Base-by-base conservation (phyloP, 768 basidiomycete genomes). In the Boletus huronensis region DNA sequence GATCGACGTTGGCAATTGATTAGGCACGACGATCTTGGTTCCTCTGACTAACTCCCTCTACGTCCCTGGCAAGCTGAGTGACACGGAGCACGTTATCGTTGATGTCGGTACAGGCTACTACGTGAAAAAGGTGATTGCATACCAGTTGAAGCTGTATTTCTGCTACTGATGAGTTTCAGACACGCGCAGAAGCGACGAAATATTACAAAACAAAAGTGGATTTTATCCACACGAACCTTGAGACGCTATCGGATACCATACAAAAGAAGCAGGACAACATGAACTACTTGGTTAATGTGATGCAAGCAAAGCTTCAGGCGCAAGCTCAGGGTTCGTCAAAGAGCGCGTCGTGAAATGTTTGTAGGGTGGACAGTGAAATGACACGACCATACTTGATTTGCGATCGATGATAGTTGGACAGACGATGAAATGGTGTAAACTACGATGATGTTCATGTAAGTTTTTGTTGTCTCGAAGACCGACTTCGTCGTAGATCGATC, bases 31-130 rank as follows among this genome's bases (percentile, higher is more conserved):
- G 21, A 83, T 97, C 57, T 78, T 98, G 14, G 91, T 98, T 10
- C 96, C 97, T 6, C 72, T 98, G 51, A 98, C 94, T 16, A 92
- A 90, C 70, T 98, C 95, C 1, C 80, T 99, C 2, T 98, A 98
- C 66, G 89, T 98, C 25, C 94, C 96, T 2, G 97, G 95, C 19
- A 93, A 86, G 72, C 78, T 98, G 44, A 78, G 77, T 39, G 89
- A 97, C 65, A 71, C 82, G 1, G 88, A 93, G 42, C 82, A 92
- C 61, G 95, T 99, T 44, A 86, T 98, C 58, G 83, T 98, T 36
- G 97, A 99, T 68, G 80, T 98, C 26, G 97, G 97, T 1, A 98
- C 96, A 0, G 96, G 97, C 0, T 99, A 98, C 72, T 98, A 87
- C 61, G 90, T 98, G 17, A 85, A 91, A 73, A 99, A 98, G 81